phyloP scores from a whole-genome alignment of 345 rosid genomes.

The Syzygium aromaticum region DNA sequence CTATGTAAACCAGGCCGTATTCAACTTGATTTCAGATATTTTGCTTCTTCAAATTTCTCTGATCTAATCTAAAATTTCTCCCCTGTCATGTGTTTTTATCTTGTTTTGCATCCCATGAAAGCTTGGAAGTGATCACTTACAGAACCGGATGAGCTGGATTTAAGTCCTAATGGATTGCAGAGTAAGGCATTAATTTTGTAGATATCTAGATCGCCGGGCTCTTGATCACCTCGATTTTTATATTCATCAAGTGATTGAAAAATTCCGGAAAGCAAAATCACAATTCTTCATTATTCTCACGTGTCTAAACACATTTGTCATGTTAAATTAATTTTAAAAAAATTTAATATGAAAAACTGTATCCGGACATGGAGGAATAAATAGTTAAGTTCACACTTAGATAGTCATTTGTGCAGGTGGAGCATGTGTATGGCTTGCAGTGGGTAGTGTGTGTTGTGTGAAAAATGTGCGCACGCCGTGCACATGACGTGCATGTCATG shows the following conservation, averaged over 20 bases:
- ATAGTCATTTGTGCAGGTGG: neutral
- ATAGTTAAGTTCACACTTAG: neutral
- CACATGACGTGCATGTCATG: neutral
- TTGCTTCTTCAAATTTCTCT: neutral
- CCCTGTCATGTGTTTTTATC: neutral
- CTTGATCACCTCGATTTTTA: neutral
- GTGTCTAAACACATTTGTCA: constrained; percentile 15
- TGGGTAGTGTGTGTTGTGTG: neutral
- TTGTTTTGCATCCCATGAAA: neutral
- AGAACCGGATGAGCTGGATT: neutral
- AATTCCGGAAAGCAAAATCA: constrained; percentile 5
- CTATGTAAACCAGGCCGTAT: neutral
- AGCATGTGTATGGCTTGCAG: neutral
- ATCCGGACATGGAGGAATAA: neutral
- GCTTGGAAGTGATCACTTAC: constrained; percentile 7
- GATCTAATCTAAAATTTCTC: neutral
- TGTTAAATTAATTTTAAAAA: too few relatives aligned
- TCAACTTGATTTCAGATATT: neutral
- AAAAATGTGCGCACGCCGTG: neutral
- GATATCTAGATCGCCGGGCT: constrained; percentile 7
- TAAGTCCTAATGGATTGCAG: constrained; percentile 11
- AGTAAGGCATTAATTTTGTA: constrained; percentile 32
- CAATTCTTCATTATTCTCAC: constrained; percentile 19
- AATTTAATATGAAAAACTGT: constrained; percentile 4
- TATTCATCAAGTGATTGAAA: neutral